Evolutionary conservation across 2,329 filamentous ascomycete species (phyloP).

Genomic region (Cladosporium sp.): DNA sequence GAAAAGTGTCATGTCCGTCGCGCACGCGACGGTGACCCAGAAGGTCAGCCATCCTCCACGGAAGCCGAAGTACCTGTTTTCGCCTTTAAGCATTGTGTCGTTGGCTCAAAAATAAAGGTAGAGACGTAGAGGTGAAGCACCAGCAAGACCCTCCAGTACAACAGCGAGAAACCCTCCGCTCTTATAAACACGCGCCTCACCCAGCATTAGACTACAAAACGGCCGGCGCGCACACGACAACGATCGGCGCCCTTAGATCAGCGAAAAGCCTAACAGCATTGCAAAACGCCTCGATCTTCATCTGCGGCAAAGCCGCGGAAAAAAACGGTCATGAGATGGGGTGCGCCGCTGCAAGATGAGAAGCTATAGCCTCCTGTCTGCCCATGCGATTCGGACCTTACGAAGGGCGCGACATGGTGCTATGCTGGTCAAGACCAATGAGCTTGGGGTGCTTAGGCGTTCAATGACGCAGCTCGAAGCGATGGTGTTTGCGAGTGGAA

Average conservation of each 20-base stretch:
- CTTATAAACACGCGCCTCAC: background rate
- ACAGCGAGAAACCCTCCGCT: background rate
- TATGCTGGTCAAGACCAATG: background rate
- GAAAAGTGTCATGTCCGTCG: slow-evolving; percentile 47
- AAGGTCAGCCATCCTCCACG: slow-evolving; percentile 55
- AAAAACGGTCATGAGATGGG: background rate
- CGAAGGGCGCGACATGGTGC: background rate
- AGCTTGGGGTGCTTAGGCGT: background rate
- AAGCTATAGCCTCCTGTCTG: background rate
- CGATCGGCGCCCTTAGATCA: slow-evolving; percentile 4
- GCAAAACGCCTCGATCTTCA: background rate
- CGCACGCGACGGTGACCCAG: slow-evolving; percentile 46
- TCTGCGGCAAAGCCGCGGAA: background rate
- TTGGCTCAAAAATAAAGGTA: background rate
- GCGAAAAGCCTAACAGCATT: slow-evolving; percentile 5
- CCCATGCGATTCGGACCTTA: background rate
- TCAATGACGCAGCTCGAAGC: background rate
- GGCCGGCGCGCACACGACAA: background rate
- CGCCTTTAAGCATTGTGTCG: slow-evolving; percentile 17
- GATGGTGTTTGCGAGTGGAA: background rate
- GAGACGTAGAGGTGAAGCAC: background rate
- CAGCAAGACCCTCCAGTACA: background rate
- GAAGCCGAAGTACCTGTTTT: slow-evolving; percentile 48
- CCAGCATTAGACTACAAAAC: background rate
- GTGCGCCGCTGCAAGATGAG: background rate